phyloP scores from a whole-genome alignment of 2,329 filamentous ascomycete genomes.

The Aspergillus ruber region DNA sequence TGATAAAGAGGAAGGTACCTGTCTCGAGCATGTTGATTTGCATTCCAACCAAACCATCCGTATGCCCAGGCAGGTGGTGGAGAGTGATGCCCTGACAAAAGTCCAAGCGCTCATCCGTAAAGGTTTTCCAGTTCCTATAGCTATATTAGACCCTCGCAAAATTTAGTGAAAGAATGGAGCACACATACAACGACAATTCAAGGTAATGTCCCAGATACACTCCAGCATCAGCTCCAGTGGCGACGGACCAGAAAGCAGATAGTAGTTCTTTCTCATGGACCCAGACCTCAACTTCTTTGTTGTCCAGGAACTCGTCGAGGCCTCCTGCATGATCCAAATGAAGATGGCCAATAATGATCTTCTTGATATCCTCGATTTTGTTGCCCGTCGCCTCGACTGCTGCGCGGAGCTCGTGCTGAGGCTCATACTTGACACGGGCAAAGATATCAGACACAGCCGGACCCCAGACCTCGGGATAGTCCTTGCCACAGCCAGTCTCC shows the following conservation, averaged over 20 bases:
- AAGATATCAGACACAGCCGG: slow-evolving; percentile 5
- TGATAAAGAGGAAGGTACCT: slow-evolving; percentile 9
- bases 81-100: slow-evolving; percentile 11
- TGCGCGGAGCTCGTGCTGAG: slow-evolving; percentile 5
- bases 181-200: slow-evolving; percentile 5
- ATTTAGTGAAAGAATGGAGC: not conserved
- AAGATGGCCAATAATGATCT: slow-evolving; percentile 9
- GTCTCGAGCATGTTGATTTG: slow-evolving; percentile 8
- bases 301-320: slow-evolving; percentile 4
- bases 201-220: slow-evolving; percentile 8
- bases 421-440: slow-evolving; percentile 6
- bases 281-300: slow-evolving; percentile 7
- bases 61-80: slow-evolving; percentile 7
- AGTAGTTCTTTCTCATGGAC: slow-evolving; percentile 8
- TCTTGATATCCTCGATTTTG: slow-evolving; percentile 6
- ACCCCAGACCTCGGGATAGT: slow-evolving; percentile 7
- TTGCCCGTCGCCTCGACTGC: slow-evolving; percentile 8
- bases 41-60: slow-evolving; percentile 7
- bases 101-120: slow-evolving; percentile 6
- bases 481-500: slow-evolving; percentile 8
- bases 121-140: slow-evolving; percentile 8
- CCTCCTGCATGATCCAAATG: slow-evolving; percentile 9
- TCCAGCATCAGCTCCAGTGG: slow-evolving; percentile 7
- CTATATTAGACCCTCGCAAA: not conserved
- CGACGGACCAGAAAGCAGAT: slow-evolving; percentile 8